Conservation (phyloP, 495 filamentous ascomycete genomes). For the Trichoderma erinaceum region DNA sequence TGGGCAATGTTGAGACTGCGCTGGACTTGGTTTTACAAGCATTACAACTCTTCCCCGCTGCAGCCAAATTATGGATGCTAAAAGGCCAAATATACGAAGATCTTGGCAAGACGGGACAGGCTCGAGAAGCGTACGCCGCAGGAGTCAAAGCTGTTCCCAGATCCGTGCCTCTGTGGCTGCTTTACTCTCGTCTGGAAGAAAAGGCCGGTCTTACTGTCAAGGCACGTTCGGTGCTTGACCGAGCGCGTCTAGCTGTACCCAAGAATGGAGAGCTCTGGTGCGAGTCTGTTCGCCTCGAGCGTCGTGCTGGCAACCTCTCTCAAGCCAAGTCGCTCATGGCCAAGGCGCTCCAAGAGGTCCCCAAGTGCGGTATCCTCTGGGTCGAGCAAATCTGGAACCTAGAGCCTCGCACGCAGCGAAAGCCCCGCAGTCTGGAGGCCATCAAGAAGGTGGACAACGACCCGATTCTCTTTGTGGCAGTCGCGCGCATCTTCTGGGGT, state of each 20-base stretch:
- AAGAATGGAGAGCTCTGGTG: conserved; percentile 83
- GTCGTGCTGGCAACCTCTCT: conserved; percentile 72
- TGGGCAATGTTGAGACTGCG: conserved; percentile 69
- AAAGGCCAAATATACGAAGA: conserved; percentile 96
- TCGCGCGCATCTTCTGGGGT: conserved; percentile 51
- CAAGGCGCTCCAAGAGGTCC: conserved; percentile 81
- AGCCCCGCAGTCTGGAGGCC: conserved; percentile 81
- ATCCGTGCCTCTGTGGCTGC: conserved; percentile 80
- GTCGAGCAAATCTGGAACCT: conserved; percentile 91
- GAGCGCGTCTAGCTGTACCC: conserved; percentile 76
- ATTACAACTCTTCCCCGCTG: conserved; percentile 77
- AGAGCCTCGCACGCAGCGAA: conserved; percentile 83
- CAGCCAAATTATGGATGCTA: conserved; percentile 94
- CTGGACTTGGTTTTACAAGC: conserved; percentile 83
- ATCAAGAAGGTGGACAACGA: conserved; percentile 97
- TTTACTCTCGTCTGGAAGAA: conserved; percentile 84
- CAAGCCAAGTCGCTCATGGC: conserved; percentile 92
- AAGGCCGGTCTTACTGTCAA: conserved; percentile 77
- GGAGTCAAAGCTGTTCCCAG: conserved; percentile 82
- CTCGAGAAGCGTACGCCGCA: conserved; percentile 83
- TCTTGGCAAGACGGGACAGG: conserved; percentile 68
- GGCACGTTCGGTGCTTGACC: conserved; percentile 85
- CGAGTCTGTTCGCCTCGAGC: conserved; percentile 86
- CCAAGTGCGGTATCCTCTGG: conserved; percentile 87
- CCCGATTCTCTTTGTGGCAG: conserved; percentile 65